These are phyloP conservation scores for Babesia sp. DNA, from an alignment of 169 alveolate genomes.

Conservation along the genomic window DNA sequence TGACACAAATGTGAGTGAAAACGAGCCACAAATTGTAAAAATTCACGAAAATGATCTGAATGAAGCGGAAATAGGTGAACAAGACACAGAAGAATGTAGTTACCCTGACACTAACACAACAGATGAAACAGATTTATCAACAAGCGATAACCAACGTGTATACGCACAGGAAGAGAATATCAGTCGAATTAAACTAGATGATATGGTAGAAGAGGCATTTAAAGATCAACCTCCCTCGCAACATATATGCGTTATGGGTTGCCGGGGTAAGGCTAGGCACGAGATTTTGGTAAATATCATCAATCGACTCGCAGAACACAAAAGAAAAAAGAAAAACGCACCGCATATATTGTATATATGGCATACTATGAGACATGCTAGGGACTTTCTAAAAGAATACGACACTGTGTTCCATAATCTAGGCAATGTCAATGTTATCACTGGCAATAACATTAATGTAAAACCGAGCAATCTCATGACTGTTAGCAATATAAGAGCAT, in stretches of 20 bases:
- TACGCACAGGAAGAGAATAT: no score
- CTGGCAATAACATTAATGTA: not conserved
- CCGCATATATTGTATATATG: constrained; percentile 16
- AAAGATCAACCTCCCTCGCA: not conserved
- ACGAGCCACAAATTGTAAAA: no score
- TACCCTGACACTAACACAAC: no score
- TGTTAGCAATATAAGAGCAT: not conserved
- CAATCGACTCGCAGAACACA: constrained; percentile 2
- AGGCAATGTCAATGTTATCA: constrained; percentile 7
- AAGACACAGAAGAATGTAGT: no score
- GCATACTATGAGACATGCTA: not conserved
- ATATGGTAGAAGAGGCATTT: constrained; percentile 23
- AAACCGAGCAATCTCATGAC: constrained; percentile 16
- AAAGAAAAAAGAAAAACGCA: not conserved
- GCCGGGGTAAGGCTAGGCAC: not conserved
- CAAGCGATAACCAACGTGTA: no score
- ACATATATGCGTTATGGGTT: constrained; percentile 5
- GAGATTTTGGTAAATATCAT: not conserved
- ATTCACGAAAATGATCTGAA: no score
- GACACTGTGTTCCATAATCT: not conserved
- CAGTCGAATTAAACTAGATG: constrained; percentile 5
- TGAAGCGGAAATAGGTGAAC: no score
- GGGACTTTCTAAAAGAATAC: not conserved
- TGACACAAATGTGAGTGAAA: no score
- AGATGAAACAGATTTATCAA: no score